Evolutionary conservation across 768 basidiomycete genomes (phyloP).

Genomic region (Lactifluus rugatus): DNA sequence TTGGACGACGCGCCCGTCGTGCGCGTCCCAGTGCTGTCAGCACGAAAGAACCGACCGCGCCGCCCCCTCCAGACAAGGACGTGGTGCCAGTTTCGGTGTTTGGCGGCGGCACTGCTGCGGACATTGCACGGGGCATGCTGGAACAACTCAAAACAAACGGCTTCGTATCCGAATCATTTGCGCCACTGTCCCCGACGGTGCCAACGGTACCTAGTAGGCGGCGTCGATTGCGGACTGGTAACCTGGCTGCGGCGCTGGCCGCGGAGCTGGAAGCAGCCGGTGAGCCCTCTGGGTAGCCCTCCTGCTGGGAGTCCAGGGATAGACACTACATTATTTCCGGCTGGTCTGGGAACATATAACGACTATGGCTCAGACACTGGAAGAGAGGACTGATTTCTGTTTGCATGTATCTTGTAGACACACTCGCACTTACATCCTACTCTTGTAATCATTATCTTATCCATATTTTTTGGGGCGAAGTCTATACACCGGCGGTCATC

Average conservation of each 20-base stretch:
- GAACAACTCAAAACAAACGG: slow-evolving; percentile 64
- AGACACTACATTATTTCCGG: not conserved
- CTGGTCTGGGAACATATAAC: not conserved
- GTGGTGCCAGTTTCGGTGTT: slow-evolving; percentile 22
- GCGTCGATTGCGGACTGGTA: slow-evolving; percentile 18
- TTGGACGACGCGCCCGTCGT: slow-evolving; percentile 47
- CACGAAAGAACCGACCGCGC: slow-evolving; percentile 26
- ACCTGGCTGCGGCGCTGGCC: slow-evolving; percentile 13
- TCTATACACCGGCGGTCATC: not conserved
- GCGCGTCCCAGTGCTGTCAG: slow-evolving; percentile 34
- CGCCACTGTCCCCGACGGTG: slow-evolving; percentile 21
- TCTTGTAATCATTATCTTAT: slow-evolving; percentile 8
- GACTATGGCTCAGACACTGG: slow-evolving; percentile 15
- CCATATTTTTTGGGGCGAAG: not conserved
- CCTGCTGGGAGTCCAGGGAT: slow-evolving; percentile 2
- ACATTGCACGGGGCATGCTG: slow-evolving; percentile 66
- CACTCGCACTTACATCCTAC: not conserved
- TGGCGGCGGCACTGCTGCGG: slow-evolving; percentile 40
- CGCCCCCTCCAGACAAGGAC: slow-evolving; percentile 23
- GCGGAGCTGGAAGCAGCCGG: slow-evolving; percentile 19
- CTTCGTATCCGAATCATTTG: slow-evolving; percentile 32
- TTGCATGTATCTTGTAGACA: slow-evolving; percentile 10
- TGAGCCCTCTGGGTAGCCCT: slow-evolving; percentile 4
- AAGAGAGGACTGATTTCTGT: slow-evolving; percentile 8
- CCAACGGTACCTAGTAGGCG: slow-evolving; percentile 19